Evolutionary conservation across 441 rosid genomes (phyloP).

Genomic region (Lepidium campestre): DNA sequence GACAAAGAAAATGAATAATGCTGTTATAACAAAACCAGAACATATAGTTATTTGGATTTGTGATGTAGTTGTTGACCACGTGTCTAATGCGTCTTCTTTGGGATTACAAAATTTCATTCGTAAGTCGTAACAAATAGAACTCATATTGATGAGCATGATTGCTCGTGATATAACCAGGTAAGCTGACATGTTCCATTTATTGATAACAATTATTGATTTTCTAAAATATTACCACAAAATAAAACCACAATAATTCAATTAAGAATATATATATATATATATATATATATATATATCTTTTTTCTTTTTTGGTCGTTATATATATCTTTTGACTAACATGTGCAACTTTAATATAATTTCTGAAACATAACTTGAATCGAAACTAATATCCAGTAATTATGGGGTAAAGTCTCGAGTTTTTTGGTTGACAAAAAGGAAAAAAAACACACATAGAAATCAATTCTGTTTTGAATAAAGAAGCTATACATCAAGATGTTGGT

Average conservation of each 20-base stretch:
- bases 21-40: too few species aligned
- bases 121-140: too few species aligned
- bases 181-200: slow-evolving; percentile 28
- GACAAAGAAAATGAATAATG: too few species aligned
- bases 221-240: neutral
- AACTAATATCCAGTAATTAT: neutral
- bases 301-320: too few species aligned
- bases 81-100: too few species aligned
- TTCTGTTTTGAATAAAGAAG: neutral
- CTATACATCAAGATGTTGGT: slow-evolving; percentile 33
- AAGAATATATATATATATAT: neutral
- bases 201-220: neutral
- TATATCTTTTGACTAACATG: neutral
- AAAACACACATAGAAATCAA: neutral
- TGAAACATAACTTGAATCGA: neutral
- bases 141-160: neutral
- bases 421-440: neutral
- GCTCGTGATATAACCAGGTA: slow-evolving; percentile 26
- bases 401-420: neutral
- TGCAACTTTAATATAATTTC: neutral
- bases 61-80: too few species aligned
- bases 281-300: too few species aligned
- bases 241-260: neutral
- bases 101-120: too few species aligned
- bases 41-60: too few species aligned